Evolutionary conservation across 2,329 filamentous ascomycete species (phyloP).

Genomic region (Bisporella sp.): DNA sequence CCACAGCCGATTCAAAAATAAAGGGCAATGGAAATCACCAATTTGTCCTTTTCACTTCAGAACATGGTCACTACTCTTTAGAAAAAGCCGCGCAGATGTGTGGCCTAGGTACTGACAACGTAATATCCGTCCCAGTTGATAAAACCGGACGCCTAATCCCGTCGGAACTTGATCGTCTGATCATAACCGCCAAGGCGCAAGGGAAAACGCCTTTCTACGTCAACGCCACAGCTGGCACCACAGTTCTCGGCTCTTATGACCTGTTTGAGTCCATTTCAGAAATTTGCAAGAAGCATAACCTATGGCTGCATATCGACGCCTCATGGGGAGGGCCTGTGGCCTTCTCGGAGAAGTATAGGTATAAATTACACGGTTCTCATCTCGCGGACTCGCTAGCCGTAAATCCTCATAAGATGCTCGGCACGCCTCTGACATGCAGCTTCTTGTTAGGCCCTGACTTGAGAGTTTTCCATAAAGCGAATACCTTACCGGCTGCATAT

Average conservation of each 20-base stretch:
- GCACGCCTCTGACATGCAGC: constrained; percentile 81
- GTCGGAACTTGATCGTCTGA: constrained; percentile 52
- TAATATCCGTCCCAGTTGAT: constrained; percentile 72
- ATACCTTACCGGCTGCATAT: constrained; percentile 82
- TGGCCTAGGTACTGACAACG: constrained; percentile 70
- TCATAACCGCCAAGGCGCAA: constrained; percentile 53
- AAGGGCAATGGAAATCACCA: constrained; percentile 57
- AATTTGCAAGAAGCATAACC: constrained; percentile 61
- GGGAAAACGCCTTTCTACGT: constrained; percentile 87
- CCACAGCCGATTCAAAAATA: constrained; percentile 51
- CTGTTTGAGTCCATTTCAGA: constrained; percentile 63
- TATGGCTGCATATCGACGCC: constrained; percentile 93
- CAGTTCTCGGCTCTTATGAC: constrained; percentile 85
- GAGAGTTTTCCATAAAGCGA: constrained; percentile 70
- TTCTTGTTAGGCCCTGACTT: constrained; percentile 79
- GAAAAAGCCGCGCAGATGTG: constrained; percentile 92
- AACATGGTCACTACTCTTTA: constrained; percentile 88
- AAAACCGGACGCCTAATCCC: constrained; percentile 63
- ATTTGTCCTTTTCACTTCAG: constrained; percentile 82
- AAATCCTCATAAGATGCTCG: constrained; percentile 97
- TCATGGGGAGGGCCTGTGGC: constrained; percentile 83
- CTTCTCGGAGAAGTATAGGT: constrained; percentile 60
- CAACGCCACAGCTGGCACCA: constrained; percentile 92
- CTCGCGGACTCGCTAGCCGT: constrained; percentile 77
- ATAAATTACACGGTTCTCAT: constrained; percentile 63